Conservation (phyloP, 345 rosid genomes). For the Citrus sinensis region DVS_A1.0 CM039169.1:22844501-22845000, state of each 20-base stretch:
- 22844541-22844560: not conserved
- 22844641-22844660: no score
- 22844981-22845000: constrained; percentile 14
- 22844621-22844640: not conserved
- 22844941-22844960: constrained; percentile 9
- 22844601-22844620: not conserved
- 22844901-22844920: not conserved
- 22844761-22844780: not conserved
- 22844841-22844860: not conserved
- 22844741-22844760: not conserved
- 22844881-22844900: not conserved
- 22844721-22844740: not conserved
- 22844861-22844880: not conserved
- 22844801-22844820: not conserved
- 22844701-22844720: not conserved
- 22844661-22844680: not conserved
- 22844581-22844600: not conserved
- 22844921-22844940: not conserved
- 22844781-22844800: not conserved
- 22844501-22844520: not conserved
- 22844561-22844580: constrained; percentile 4
- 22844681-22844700: not conserved
- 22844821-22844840: not conserved
- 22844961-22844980: not conserved
- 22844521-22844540: not conserved